These are phyloP conservation scores for Penicillium goetzii DNA, from an alignment of 495 filamentous ascomycete genomes.

Conservation along the genomic window DNA sequence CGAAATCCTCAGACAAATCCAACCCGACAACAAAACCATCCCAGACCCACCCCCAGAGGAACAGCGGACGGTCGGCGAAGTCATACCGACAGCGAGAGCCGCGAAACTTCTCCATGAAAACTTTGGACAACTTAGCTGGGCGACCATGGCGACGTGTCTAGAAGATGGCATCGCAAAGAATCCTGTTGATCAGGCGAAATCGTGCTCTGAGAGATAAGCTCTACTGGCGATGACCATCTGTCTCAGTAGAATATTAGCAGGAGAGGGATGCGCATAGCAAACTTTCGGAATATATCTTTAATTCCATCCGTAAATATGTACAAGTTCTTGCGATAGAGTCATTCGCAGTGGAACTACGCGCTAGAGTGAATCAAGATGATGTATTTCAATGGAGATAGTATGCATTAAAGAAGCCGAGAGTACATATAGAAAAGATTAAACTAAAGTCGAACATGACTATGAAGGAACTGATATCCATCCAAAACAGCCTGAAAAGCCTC, in stretches of 20 bases:
- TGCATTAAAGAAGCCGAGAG: background rate
- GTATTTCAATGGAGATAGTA: background rate
- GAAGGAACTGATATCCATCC: background rate
- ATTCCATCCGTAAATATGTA: too few relatives aligned
- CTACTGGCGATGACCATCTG: too few relatives aligned
- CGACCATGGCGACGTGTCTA: constrained; percentile 12
- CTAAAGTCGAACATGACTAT: background rate
- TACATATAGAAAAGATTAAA: background rate
- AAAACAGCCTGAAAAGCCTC: background rate
- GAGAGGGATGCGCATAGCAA: too few relatives aligned
- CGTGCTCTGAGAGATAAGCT: background rate
- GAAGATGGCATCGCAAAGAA: constrained; percentile 1
- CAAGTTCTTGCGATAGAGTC: too few relatives aligned
- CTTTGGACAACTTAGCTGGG: constrained; percentile 17
- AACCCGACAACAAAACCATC: constrained; percentile 22
- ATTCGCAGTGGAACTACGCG: too few relatives aligned
- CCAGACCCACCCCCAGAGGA: constrained; percentile 11
- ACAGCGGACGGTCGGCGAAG: constrained; percentile 15
- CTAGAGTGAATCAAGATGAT: too few relatives aligned
- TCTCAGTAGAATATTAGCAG: too few relatives aligned
- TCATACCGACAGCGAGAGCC: constrained; percentile 14
- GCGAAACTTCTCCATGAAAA: constrained; percentile 19
- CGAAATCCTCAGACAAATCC: constrained; percentile 20
- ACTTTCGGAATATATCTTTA: too few relatives aligned
- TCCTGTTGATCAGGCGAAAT: background rate